A percentile compares a stretch with the other conserved stretches of the same genome.
Conservation (phyloP, 2,329 filamentous ascomycete genomes). For the Epichloe gansuensis region DNA sequence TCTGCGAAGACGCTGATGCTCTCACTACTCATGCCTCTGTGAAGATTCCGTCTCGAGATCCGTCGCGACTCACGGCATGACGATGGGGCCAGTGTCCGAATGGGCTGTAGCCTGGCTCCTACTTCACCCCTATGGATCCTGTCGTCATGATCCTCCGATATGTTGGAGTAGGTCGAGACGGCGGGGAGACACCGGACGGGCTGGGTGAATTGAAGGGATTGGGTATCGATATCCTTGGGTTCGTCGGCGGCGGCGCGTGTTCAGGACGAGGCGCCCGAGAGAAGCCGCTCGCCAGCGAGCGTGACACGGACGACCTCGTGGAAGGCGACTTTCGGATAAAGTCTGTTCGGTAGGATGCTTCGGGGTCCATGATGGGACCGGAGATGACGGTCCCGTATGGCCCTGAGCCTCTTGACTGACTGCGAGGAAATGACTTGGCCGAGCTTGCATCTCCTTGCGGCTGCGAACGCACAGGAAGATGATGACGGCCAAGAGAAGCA, state of each 20-base stretch:
- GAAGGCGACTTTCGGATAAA: conserved; percentile 33
- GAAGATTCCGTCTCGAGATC: conserved; percentile 21
- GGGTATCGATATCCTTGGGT: conserved; percentile 19
- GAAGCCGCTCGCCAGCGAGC: neutral
- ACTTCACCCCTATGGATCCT: conserved; percentile 17
- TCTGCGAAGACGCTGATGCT: conserved; percentile 43
- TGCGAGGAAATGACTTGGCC: conserved; percentile 12
- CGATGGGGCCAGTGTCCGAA: conserved; percentile 26
- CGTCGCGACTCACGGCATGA: conserved; percentile 14
- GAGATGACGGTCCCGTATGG: conserved; percentile 38
- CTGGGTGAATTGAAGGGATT: conserved; percentile 25
- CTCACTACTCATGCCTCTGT: conserved; percentile 33
- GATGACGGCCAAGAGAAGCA: conserved; percentile 27
- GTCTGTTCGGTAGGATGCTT: conserved; percentile 34
- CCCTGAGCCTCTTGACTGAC: conserved; percentile 9
- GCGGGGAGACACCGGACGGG: conserved; percentile 13
- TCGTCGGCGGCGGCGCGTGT: neutral
- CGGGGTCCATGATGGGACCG: conserved; percentile 37
- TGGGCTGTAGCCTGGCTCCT: conserved; percentile 20
- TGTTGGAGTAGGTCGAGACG: conserved; percentile 9
- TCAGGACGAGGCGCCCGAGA: neutral
- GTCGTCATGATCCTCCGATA: conserved; percentile 15
- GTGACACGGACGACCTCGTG: conserved; percentile 7
- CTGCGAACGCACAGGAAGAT: conserved; percentile 28
- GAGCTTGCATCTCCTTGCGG: conserved; percentile 8